Conservation (phyloP, 306 rosid species). For the Dryas alaskensis region DNA sequence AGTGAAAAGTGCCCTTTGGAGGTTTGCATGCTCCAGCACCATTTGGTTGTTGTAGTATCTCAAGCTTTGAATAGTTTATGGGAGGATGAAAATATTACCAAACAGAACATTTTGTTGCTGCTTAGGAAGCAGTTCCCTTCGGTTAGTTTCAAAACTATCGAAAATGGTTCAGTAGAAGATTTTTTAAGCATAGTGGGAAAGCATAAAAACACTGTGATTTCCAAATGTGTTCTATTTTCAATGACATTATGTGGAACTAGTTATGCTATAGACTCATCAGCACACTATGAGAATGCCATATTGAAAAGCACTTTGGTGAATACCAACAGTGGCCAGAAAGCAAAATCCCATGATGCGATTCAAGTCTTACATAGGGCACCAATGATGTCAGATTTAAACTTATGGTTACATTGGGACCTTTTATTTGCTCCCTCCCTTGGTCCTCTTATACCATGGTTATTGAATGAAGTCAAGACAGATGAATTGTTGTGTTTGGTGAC, state of each 20-base stretch:
- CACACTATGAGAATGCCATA: conserved; percentile 33
- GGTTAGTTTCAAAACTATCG: conserved; percentile 51
- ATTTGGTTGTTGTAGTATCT: conserved; percentile 59
- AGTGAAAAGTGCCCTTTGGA: conserved; percentile 43
- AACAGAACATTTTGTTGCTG: conserved; percentile 51
- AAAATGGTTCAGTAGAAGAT: conserved; percentile 53
- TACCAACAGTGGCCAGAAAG: conserved; percentile 25
- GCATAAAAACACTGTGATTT: conserved; percentile 39
- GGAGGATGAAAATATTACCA: conserved; percentile 50
- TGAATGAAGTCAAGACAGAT: conserved; percentile 59
- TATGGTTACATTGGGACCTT: conserved; percentile 94
- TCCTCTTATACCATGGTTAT: conserved; percentile 74
- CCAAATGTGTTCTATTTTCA: conserved; percentile 71
- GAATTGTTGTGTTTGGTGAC: conserved; percentile 78
- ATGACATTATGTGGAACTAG: conserved; percentile 47
- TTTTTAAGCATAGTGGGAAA: conserved; percentile 45
- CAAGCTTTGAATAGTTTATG: conserved; percentile 68
- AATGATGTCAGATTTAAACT: conserved; percentile 72
- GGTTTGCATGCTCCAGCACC: conserved; percentile 63
- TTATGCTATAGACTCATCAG: conserved; percentile 37
- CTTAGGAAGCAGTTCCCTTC: conserved; percentile 75
- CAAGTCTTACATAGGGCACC: conserved; percentile 69
- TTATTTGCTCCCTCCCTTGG: conserved; percentile 81
- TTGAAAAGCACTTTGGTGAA: conserved; percentile 33
- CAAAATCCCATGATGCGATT: conserved; percentile 46